Conservation (phyloP, 164 flowering plant genomes). For the Magnolia kwangsiensis region DNA sequence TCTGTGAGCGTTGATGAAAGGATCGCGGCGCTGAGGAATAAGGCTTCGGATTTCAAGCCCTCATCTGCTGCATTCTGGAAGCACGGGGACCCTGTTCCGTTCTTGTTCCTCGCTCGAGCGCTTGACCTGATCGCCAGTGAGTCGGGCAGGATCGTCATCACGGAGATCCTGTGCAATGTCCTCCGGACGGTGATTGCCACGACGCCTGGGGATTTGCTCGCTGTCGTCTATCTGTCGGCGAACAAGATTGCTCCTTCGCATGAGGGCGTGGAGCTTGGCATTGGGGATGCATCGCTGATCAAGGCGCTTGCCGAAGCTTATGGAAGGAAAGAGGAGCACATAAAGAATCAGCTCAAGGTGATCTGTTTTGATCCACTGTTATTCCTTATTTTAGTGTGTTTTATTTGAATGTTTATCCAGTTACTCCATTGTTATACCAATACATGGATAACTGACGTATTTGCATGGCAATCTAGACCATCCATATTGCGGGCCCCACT, state of each 20-base stretch:
- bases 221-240: slow-evolving; percentile 69
- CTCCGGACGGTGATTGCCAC: slow-evolving; percentile 82
- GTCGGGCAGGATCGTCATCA: slow-evolving; percentile 69
- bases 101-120: slow-evolving; percentile 68
- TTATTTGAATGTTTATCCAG: not conserved
- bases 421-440: too few relatives aligned
- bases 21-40: slow-evolving; percentile 48
- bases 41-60: slow-evolving; percentile 59
- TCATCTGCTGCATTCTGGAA: slow-evolving; percentile 63
- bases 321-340: slow-evolving; percentile 74
- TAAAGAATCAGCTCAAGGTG: slow-evolving; percentile 73
- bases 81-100: slow-evolving; percentile 71
- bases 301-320: slow-evolving; percentile 87
- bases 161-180: slow-evolving; percentile 75
- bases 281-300: slow-evolving; percentile 81
- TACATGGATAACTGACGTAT: not conserved
- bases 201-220: slow-evolving; percentile 71
- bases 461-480: not conserved
- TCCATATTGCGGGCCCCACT: too few relatives aligned
- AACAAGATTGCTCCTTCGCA: slow-evolving; percentile 85
- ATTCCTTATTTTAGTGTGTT: not conserved
- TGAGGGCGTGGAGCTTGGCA: slow-evolving; percentile 93
- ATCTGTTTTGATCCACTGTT: too few relatives aligned
- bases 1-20: slow-evolving; percentile 30
- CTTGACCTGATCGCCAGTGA: slow-evolving; percentile 76